Evolutionary conservation across 495 filamentous ascomycete species (phyloP).

Genomic region (Aspergillus panamensis): DNA sequence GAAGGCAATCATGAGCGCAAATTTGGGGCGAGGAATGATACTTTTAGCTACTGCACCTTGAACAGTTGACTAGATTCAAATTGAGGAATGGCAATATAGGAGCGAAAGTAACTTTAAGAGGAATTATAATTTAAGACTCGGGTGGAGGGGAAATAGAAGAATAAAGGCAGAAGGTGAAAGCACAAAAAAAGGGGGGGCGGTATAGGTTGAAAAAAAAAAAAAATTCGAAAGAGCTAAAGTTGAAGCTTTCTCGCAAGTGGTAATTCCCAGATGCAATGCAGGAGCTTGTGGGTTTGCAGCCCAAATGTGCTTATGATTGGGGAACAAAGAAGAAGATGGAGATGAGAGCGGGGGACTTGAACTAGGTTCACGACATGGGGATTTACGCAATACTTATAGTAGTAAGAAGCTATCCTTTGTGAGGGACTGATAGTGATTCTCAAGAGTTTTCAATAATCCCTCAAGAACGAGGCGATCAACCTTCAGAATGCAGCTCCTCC

Average conservation of each 20-base stretch:
- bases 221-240: not conserved
- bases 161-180: not conserved
- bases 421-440: slow-evolving; percentile 6
- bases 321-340: slow-evolving; percentile 3
- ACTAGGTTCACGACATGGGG: slow-evolving; percentile 11
- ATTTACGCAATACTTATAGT: slow-evolving; percentile 24
- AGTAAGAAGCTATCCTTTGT: not conserved
- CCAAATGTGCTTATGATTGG: slow-evolving; percentile 15
- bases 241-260: not conserved
- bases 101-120: not conserved
- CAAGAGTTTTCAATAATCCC: slow-evolving; percentile 11
- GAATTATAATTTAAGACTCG: not conserved
- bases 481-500: not conserved
- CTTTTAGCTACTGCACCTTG: not conserved
- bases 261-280: slow-evolving; percentile 12
- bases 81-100: not conserved
- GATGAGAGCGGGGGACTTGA: slow-evolving; percentile 3
- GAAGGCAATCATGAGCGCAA: not conserved
- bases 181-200: not conserved
- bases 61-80: not conserved
- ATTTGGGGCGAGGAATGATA: not conserved
- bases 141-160: not conserved
- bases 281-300: slow-evolving; percentile 11
- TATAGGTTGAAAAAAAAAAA: slow-evolving; percentile 2
- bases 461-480: slow-evolving; percentile 13